These are phyloP conservation scores for Cyphellophora attinorum DNA, from an alignment of 2,329 filamentous ascomycete species.

Conservation along the genomic window DNA sequence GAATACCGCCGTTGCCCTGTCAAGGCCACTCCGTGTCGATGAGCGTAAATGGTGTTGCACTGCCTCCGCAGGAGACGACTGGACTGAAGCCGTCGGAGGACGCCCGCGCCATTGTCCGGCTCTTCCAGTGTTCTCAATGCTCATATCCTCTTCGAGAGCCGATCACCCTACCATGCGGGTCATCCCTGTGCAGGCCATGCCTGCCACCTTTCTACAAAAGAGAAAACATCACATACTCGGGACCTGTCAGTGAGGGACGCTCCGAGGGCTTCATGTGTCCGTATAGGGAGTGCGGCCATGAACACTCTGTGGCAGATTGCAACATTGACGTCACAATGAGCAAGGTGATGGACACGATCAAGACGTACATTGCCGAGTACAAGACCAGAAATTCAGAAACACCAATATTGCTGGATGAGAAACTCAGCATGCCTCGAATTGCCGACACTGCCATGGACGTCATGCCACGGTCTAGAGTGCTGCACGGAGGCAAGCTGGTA, in stretches of 20 bases:
- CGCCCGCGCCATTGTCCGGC: slow-evolving; percentile 56
- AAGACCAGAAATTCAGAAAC: slow-evolving; percentile 23
- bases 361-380: slow-evolving; percentile 40
- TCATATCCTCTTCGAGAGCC: slow-evolving; percentile 58
- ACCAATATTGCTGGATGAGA: slow-evolving; percentile 32
- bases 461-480: slow-evolving; percentile 22
- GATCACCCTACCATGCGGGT: slow-evolving; percentile 71
- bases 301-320: slow-evolving; percentile 72
- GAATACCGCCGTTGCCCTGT: too few relatives aligned
- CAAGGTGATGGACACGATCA: slow-evolving; percentile 57
- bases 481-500: slow-evolving; percentile 51
- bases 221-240: slow-evolving; percentile 61
- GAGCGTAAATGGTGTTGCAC: slow-evolving; percentile 13
- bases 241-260: slow-evolving; percentile 55
- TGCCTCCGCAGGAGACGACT: slow-evolving; percentile 19
- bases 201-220: slow-evolving; percentile 58
- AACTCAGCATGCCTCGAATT: slow-evolving; percentile 25
- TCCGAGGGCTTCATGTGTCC: slow-evolving; percentile 66
- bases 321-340: slow-evolving; percentile 65
- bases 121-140: slow-evolving; percentile 71
- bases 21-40: slow-evolving; percentile 12
- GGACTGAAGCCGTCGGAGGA: slow-evolving; percentile 42
- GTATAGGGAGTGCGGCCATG: slow-evolving; percentile 53
- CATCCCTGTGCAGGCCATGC: slow-evolving; percentile 66
- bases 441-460: slow-evolving; percentile 19